phyloP scores from a whole-genome alignment of 192 early-diverging fungal species.

The Coemansia umbellata region DNA sequence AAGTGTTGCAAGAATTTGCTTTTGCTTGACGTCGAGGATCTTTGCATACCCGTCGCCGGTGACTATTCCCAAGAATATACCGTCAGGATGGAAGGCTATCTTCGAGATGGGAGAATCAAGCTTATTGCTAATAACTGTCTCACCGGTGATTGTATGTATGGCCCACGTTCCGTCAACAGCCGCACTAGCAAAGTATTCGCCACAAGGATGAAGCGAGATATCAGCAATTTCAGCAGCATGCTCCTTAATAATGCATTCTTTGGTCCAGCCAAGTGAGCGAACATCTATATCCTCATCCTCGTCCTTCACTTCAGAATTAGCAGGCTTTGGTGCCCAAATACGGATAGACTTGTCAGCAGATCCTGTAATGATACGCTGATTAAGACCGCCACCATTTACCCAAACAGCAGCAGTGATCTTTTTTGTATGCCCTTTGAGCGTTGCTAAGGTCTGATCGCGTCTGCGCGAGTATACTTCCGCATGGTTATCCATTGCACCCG shows the following conservation, averaged over 20 bases:
- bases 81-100: conserved; percentile 87
- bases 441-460: conserved; percentile 60
- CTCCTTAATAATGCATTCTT: conserved; percentile 53
- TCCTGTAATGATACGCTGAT: conserved; percentile 63
- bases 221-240: conserved; percentile 71
- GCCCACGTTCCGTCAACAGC: conserved; percentile 76
- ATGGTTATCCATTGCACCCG: conserved; percentile 78
- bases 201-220: conserved; percentile 77
- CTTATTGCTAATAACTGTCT: conserved; percentile 7
- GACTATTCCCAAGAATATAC: conserved; percentile 78
- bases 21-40: conserved; percentile 79
- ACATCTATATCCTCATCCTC: conserved; percentile 2
- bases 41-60: conserved; percentile 65
- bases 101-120: conserved; percentile 28
- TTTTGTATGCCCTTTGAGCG: conserved; percentile 81
- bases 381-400: conserved; percentile 44
- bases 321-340: conserved; percentile 59
- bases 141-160: conserved; percentile 64
- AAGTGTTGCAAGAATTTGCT: conserved; percentile 54
- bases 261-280: conserved; percentile 33
- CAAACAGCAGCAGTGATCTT: conserved; percentile 65
- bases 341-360: conserved; percentile 81
- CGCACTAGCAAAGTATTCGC: conserved; percentile 74
- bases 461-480: conserved; percentile 66
- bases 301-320: conserved; percentile 32